Evolutionary conservation across 176 grass and related monocot species (phyloP).

Genomic region (Stipa capillata): DNA sequence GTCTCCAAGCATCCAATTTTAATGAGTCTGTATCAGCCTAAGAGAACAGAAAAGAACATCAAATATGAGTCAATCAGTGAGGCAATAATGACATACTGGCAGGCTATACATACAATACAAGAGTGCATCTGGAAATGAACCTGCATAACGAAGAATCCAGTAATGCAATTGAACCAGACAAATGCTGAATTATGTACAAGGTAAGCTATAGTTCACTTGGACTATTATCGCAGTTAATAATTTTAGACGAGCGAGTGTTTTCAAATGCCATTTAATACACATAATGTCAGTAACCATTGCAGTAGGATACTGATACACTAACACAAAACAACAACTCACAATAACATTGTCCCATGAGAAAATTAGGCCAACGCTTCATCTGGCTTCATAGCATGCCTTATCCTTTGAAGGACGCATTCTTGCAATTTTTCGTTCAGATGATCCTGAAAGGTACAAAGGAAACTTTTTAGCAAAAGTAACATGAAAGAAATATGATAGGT

Average conservation of each 20-base stretch:
- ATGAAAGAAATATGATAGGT: neutral
- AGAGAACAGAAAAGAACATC: neutral
- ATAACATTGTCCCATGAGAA: constrained; percentile 99
- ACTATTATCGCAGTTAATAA: neutral
- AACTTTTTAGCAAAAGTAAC: neutral
- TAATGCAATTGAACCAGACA: neutral
- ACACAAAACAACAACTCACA: constrained; percentile 35
- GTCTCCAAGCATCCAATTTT: constrained; percentile 91
- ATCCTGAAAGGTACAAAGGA: constrained; percentile 46
- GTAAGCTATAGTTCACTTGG: neutral
- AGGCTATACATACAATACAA: neutral
- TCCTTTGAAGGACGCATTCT: constrained; percentile 90
- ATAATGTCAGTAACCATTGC: neutral
- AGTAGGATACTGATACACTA: neutral
- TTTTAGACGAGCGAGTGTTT: neutral
- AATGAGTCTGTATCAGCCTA: constrained; percentile 70
- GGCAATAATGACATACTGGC: neutral
- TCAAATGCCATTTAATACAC: neutral
- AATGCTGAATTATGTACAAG: neutral
- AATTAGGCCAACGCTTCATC: constrained; percentile 96
- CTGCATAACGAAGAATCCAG: neutral
- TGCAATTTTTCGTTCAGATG: constrained; percentile 93
- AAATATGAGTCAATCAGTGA: neutral
- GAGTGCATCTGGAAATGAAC: neutral
- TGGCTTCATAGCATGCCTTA: constrained; percentile 99